Evolutionary conservation across 2,329 filamentous ascomycete species (phyloP), one percentile per base, ranked within the genome.

Genomic region (Graphilbum ipis-grandicollis): DNA sequence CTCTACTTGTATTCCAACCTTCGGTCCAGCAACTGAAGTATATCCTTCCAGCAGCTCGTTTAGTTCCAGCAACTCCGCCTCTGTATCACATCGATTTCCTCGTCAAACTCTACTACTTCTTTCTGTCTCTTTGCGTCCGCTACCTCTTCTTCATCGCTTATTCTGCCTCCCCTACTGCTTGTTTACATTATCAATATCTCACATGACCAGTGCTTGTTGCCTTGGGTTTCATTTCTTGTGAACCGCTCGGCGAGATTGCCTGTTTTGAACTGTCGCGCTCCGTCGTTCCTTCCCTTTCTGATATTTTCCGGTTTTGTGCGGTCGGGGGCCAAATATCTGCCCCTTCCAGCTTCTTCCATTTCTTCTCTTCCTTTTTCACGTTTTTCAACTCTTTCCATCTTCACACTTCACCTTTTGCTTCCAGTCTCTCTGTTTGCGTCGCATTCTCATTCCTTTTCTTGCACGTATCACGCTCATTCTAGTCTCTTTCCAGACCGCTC

Each of bases 211-310:
- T 15, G 9, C n/a, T 30, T 30, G 6, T 30, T 30, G 9, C 28
- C 28, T n/a, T n/a, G n/a, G n/a, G 9, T 21, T 19, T 15, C 33
- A 30, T 29, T 41, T 37, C 41, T 43, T 41, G 23, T 8, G 23
- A 25, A 25, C 41, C 39, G n/a, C 21, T 10, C 21, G 21, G 21
- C 21, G 21, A 23, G 21, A 23, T 10, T 23, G 21, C 21, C 21
- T 5, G 5, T 23, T 23, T 23, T 23, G 21, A 23, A 32, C 12
- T 44, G 41, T 39, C 17, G 31, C 21, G 17, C 13, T 8, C 31
- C 29, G 12, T 33, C 33, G 39, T 35, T 41, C 41, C 36, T 43
- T 39, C 41, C 39, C 23, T 33, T 36, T 37, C 29, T 25, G 29
- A 19, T 19, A 12, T 19, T n/a, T 7, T 17, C n/a, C 14, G 7